Evolutionary conservation across 768 basidiomycete species (phyloP).

Genomic region (Lactarius akahatsu): DNA sequence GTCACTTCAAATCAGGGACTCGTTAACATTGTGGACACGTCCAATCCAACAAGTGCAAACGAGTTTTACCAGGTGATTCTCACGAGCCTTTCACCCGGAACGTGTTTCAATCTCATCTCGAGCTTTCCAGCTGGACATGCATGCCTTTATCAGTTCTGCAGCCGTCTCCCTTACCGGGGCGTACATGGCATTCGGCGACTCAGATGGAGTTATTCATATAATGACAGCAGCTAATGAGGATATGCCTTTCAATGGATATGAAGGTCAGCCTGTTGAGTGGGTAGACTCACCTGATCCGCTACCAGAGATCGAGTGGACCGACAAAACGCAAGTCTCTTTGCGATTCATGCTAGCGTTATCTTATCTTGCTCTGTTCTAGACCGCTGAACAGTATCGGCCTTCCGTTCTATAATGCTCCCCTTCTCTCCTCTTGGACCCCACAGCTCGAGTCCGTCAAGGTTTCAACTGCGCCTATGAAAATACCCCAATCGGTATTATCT

Average conservation of each 20-base stretch:
- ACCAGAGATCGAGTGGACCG: conserved; percentile 77
- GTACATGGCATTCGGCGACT: conserved; percentile 93
- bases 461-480: conserved; percentile 70
- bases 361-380: conserved; percentile 40
- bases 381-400: conserved; percentile 88
- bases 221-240: conserved; percentile 70
- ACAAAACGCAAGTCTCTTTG: conserved; percentile 61
- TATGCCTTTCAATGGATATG: conserved; percentile 83
- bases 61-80: conserved; percentile 76
- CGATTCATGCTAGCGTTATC: neutral
- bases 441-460: conserved; percentile 52
- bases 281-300: conserved; percentile 68
- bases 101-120: neutral
- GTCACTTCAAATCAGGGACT: conserved; percentile 80
- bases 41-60: conserved; percentile 60
- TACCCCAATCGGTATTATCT: conserved; percentile 74
- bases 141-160: conserved; percentile 74
- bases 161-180: conserved; percentile 83
- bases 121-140: conserved; percentile 56
- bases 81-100: neutral
- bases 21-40: conserved; percentile 80
- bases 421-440: conserved; percentile 66
- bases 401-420: conserved; percentile 72
- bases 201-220: conserved; percentile 79
- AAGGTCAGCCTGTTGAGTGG: conserved; percentile 84